phyloP scores from a whole-genome alignment of 75 land plant genomes.

The Chamaecyparis obtusa region DNA sequence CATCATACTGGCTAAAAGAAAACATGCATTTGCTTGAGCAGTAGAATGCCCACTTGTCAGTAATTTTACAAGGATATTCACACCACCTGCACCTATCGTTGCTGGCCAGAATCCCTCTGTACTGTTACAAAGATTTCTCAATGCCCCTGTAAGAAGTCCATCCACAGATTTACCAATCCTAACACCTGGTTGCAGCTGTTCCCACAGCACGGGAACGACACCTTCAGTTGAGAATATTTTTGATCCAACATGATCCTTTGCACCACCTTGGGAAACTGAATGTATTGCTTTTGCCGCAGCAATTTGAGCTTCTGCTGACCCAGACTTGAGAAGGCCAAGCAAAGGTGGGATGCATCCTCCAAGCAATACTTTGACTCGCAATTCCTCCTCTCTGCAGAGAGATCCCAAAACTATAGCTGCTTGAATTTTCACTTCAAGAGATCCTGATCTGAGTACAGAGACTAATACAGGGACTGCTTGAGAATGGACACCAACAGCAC shows the following conservation, averaged over 20 bases:
- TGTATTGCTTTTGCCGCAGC: slow-evolving; percentile 88
- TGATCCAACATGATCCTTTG: slow-evolving; percentile 94
- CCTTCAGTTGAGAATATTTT: slow-evolving; percentile 97
- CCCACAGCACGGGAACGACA: slow-evolving; percentile 91
- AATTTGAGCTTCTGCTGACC: slow-evolving; percentile 78
- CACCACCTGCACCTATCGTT: slow-evolving; percentile 82
- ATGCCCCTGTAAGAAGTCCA: slow-evolving; percentile 78
- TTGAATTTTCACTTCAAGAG: slow-evolving; percentile 74
- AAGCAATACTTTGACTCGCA: slow-evolving; percentile 88
- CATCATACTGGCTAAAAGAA: slow-evolving; percentile 90
- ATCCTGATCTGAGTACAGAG: slow-evolving; percentile 88
- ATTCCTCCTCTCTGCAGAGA: slow-evolving; percentile 90
- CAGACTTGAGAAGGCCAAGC: slow-evolving; percentile 79
- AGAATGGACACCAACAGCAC: slow-evolving; percentile 92
- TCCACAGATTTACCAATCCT: slow-evolving; percentile 64
- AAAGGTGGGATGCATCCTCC: slow-evolving; percentile 98
- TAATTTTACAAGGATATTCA: slow-evolving; percentile 75
- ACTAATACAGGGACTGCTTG: slow-evolving; percentile 98
- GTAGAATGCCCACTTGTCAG: slow-evolving; percentile 50
- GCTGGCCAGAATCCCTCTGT: slow-evolving; percentile 97
- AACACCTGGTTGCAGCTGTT: slow-evolving; percentile 60
- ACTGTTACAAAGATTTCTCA: slow-evolving; percentile 72
- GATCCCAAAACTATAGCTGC: slow-evolving; percentile 89
- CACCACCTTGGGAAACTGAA: slow-evolving; percentile 95
- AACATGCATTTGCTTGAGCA: slow-evolving; percentile 89